These are phyloP conservation scores for Diaporthe vexans DNA, from an alignment of 2,329 filamentous ascomycete species.

Conservation along the genomic window DNA sequence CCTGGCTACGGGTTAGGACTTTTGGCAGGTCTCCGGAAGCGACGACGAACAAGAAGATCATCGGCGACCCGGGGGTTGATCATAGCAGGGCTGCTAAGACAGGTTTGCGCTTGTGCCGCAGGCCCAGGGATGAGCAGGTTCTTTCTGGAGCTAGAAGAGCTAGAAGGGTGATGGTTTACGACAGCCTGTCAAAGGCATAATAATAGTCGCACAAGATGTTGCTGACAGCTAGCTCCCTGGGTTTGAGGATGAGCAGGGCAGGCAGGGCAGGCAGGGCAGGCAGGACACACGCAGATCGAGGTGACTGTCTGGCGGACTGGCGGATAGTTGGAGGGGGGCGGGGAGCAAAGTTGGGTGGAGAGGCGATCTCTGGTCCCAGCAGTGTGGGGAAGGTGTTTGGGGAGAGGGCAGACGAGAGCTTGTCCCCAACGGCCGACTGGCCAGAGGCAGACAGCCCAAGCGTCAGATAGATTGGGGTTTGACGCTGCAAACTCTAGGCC, in stretches of 20 bases:
- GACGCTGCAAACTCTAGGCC: background rate
- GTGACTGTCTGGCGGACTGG: background rate
- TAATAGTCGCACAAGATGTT: background rate
- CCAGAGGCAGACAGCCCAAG: constrained; percentile 16
- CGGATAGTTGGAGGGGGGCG: too few relatives aligned
- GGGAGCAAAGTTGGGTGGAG: background rate
- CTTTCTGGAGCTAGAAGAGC: background rate
- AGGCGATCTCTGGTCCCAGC: constrained; percentile 14
- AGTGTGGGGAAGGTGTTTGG: constrained; percentile 10
- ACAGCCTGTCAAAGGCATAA: constrained; percentile 34
- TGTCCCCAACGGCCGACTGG: constrained; percentile 11
- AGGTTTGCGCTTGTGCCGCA: constrained; percentile 6
- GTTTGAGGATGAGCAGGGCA: background rate
- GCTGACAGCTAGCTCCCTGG: background rate
- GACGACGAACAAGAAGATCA: constrained; percentile 25
- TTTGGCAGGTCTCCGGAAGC: background rate
- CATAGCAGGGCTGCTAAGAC: constrained; percentile 11
- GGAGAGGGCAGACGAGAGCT: constrained; percentile 10
- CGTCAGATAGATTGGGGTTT: constrained; percentile 32
- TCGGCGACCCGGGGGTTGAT: constrained; percentile 22
- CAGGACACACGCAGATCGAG: background rate
- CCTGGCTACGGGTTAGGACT: background rate
- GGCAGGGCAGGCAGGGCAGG: background rate
- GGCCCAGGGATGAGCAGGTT: constrained; percentile 9
- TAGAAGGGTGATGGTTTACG: constrained; percentile 29